Conservation (phyloP, 2,329 filamentous ascomycete genomes). For the Neonectria ditissima region DNA sequence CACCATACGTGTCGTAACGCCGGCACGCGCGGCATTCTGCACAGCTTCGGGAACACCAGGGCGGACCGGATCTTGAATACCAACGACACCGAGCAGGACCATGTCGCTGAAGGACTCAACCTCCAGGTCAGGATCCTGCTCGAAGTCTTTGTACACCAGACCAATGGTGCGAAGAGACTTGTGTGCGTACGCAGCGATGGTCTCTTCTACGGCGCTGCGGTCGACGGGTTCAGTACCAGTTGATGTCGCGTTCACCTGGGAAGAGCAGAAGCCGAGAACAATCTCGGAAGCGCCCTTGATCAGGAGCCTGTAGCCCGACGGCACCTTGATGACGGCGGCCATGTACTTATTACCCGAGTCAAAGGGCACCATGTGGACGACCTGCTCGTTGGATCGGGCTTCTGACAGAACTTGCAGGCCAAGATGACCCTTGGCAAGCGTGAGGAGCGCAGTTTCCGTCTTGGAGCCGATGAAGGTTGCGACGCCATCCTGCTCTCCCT, state of each 20-base stretch:
- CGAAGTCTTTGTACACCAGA: constrained; percentile 77
- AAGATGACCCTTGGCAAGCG: constrained; percentile 61
- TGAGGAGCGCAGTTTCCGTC: constrained; percentile 65
- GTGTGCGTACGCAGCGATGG: constrained; percentile 69
- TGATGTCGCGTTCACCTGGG: constrained; percentile 29
- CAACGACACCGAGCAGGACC: constrained; percentile 62
- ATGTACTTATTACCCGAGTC: constrained; percentile 66
- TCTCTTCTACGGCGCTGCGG: constrained; percentile 60
- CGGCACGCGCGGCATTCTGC: constrained; percentile 69
- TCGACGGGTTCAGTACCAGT: constrained; percentile 56
- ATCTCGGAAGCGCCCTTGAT: constrained; percentile 70
- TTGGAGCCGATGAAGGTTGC: constrained; percentile 64
- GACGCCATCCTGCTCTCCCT: constrained; percentile 57
- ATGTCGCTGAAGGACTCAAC: constrained; percentile 56
- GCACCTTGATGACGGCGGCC: constrained; percentile 63
- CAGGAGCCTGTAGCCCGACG: constrained; percentile 57
- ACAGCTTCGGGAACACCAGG: constrained; percentile 71
- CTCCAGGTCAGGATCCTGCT: constrained; percentile 58
- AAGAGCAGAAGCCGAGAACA: constrained; percentile 57
- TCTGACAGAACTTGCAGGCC: constrained; percentile 60
- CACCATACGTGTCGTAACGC: constrained; percentile 73
- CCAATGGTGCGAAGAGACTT: constrained; percentile 80
- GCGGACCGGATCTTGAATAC: constrained; percentile 74
- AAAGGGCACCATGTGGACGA: constrained; percentile 63
- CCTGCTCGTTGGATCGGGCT: constrained; percentile 56